A percentile compares a stretch with the other conserved stretches of the same genome.
These are phyloP conservation scores for Fonsecaea multimorphosa DNA, from an alignment of 2,329 filamentous ascomycete genomes.

Conservation along the genomic window DNA sequence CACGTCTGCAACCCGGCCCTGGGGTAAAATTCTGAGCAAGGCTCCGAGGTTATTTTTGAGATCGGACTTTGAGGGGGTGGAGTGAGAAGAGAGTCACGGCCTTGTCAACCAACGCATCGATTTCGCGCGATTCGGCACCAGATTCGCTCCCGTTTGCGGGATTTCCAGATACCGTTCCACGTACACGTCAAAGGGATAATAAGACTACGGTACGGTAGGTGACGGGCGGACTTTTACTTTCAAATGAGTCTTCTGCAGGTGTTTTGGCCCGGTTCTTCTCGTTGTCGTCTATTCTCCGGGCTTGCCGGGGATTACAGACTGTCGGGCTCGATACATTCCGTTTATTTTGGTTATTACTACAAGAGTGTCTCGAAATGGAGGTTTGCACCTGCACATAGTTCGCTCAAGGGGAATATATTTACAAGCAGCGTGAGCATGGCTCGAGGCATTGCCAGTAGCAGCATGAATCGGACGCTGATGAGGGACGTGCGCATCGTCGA, in stretches of 20 bases:
- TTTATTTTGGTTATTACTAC: background rate
- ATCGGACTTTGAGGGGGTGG: background rate
- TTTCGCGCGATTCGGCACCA: too few species aligned
- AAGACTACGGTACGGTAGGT: background rate
- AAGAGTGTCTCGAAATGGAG: background rate
- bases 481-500: slow-evolving; percentile 70
- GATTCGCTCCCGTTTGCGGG: background rate
- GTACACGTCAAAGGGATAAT: too few species aligned
- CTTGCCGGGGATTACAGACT: background rate
- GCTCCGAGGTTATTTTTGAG: background rate
- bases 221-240: background rate
- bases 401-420: background rate
- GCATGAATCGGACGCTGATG: background rate
- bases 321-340: background rate
- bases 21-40: background rate
- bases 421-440: background rate
- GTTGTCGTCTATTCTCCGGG: background rate
- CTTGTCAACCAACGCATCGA: too few species aligned
- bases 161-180: too few species aligned
- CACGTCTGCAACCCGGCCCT: background rate
- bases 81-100: background rate
- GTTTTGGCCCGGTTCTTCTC: background rate
- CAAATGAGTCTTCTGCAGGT: background rate
- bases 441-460: background rate
- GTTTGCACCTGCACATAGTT: background rate